phyloP scores from a whole-genome alignment of 2,329 filamentous ascomycete species.

The Alternaria arbusti region DNA sequence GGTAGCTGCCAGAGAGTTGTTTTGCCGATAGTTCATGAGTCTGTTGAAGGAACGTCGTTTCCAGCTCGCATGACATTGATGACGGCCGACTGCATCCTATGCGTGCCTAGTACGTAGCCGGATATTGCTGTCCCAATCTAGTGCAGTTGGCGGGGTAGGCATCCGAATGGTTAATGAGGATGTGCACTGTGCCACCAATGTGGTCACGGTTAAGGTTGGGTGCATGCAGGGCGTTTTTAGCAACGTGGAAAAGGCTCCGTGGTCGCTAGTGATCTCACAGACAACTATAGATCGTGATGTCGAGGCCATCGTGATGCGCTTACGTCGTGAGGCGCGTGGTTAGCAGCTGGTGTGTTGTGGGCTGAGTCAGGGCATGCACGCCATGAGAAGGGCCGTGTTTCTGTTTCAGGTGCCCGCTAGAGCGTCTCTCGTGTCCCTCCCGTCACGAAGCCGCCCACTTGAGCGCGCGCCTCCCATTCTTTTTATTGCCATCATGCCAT shows the following conservation, averaged over 20 bases:
- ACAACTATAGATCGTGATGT: conserved; percentile 2
- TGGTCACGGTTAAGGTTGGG: conserved; percentile 7
- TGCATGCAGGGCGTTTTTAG: conserved; percentile 15
- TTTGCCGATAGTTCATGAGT: conserved; percentile 4
- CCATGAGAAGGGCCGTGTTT: conserved; percentile 16
- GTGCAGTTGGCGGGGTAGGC: conserved; percentile 9
- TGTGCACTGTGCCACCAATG: conserved; percentile 10
- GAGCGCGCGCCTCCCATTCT: conserved; percentile 32
- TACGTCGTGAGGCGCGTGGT: conserved; percentile 7
- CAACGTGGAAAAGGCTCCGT: conserved; percentile 2
- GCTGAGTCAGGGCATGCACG: conserved; percentile 21
- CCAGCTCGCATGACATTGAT: conserved; percentile 8
- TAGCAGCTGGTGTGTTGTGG: conserved; percentile 3
- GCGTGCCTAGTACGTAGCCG: neutral
- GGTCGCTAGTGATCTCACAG: conserved; percentile 1
- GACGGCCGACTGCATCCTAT: conserved; percentile 7
- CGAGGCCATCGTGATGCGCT: conserved; percentile 6
- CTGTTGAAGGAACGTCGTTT: conserved; percentile 4
- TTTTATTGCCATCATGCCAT: conserved; percentile 21
- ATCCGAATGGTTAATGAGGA: conserved; percentile 10
- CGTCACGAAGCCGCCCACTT: conserved; percentile 18
- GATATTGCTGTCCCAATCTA: neutral
- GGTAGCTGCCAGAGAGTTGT: conserved; percentile 4
- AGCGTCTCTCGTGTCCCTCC: conserved; percentile 14
- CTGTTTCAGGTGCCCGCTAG: conserved; percentile 22